These are phyloP conservation scores for Persicaria maculosa DNA, from an alignment of 148 eudicot species.

Conservation along the genomic window DNA sequence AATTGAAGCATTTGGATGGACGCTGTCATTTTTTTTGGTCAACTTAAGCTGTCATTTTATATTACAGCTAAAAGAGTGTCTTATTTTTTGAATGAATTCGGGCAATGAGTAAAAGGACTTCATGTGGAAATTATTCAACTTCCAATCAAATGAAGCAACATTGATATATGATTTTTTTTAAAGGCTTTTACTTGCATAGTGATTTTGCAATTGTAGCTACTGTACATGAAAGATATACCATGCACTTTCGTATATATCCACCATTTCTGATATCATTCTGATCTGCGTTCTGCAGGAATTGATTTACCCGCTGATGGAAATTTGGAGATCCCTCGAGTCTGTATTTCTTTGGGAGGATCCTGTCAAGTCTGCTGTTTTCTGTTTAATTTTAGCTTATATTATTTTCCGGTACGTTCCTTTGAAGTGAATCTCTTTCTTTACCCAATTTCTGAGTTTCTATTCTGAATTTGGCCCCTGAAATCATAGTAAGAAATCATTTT, in stretches of 20 bases:
- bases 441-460: not conserved
- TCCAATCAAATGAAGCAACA: not conserved
- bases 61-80: too few species aligned
- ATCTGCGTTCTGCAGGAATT: constrained; percentile 52
- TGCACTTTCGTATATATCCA: not conserved
- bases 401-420: constrained; percentile 44
- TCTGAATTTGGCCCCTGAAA: not conserved
- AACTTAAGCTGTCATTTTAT: too few species aligned
- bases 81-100: too few species aligned
- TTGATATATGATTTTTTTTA: not conserved
- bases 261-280: constrained; percentile 2
- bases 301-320: constrained; percentile 48
- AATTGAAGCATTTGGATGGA: too few species aligned
- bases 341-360: constrained; percentile 74
- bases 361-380: constrained; percentile 57
- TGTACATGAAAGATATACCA: not conserved
- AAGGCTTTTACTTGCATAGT: not conserved
- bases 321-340: constrained; percentile 46
- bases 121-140: too few species aligned
- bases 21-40: too few species aligned
- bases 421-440: not conserved
- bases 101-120: too few species aligned
- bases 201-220: not conserved
- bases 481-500: not conserved
- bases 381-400: constrained; percentile 43